Evolutionary conservation across 495 filamentous ascomycete genomes (phyloP).

Genomic region (Lineolata rhizophorae): DNA sequence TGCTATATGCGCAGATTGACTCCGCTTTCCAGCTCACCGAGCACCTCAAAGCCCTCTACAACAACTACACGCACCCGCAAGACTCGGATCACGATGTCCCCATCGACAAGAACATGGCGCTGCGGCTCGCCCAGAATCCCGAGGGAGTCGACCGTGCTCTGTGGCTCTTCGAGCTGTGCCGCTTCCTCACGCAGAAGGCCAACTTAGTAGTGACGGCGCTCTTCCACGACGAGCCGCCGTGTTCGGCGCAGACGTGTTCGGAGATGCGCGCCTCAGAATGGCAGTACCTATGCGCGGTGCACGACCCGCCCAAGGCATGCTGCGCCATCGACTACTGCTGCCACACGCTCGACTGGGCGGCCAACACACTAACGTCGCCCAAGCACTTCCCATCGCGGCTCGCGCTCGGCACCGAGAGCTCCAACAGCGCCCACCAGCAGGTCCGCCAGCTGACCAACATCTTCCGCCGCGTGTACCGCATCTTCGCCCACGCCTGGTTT

Average conservation of each 20-base stretch:
- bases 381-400: conserved; percentile 86
- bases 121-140: conserved; percentile 53
- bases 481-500: conserved; percentile 98
- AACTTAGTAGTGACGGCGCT: conserved; percentile 83
- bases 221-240: conserved; percentile 72
- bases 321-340: conserved; percentile 98
- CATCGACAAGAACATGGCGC: conserved; percentile 50
- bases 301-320: conserved; percentile 83
- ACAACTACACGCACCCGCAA: conserved; percentile 46
- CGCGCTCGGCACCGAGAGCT: conserved; percentile 27
- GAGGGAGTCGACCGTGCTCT: conserved; percentile 59
- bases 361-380: conserved; percentile 66
- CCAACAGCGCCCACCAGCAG: conserved; percentile 23
- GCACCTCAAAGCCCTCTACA: conserved; percentile 80
- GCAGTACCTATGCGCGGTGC: conserved; percentile 97
- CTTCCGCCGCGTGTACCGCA: conserved; percentile 79
- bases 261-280: conserved; percentile 98
- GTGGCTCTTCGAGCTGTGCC: conserved; percentile 95
- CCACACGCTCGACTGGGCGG: conserved; percentile 93
- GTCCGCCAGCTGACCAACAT: conserved; percentile 81
- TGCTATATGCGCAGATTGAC: conserved; percentile 35
- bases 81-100: conserved; percentile 31
- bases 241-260: conserved; percentile 67
- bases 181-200: conserved; percentile 79
- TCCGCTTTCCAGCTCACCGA: conserved; percentile 97